A percentile compares a stretch with the other conserved stretches of the same genome.
Evolutionary conservation across 2,329 filamentous ascomycete species (phyloP).

Genomic region (Fusarium sp.): DNA sequence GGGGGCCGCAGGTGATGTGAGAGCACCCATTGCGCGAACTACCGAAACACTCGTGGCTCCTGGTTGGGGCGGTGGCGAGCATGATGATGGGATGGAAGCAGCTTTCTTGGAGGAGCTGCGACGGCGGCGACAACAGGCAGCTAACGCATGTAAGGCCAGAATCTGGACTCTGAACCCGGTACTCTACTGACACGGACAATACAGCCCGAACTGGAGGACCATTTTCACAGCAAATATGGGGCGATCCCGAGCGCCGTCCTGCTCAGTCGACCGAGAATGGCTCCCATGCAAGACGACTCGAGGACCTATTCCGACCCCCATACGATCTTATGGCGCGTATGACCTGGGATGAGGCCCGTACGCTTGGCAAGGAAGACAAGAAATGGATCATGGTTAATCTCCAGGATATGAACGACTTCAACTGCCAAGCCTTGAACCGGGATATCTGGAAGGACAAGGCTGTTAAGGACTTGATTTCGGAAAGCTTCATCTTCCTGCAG

Average conservation of each 20-base stretch:
- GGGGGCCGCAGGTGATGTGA: slow-evolving; percentile 70
- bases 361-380: slow-evolving; percentile 85
- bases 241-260: slow-evolving; percentile 42
- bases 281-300: slow-evolving; percentile 81
- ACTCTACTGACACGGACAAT: slow-evolving; percentile 16
- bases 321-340: slow-evolving; percentile 87
- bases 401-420: slow-evolving; percentile 92
- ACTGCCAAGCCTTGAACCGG: slow-evolving; percentile 92
- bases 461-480: slow-evolving; percentile 82
- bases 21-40: slow-evolving; percentile 90
- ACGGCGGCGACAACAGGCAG: slow-evolving; percentile 50
- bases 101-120: slow-evolving; percentile 76
- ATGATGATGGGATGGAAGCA: slow-evolving; percentile 64
- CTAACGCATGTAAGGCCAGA: slow-evolving; percentile 46
- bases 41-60: slow-evolving; percentile 92
- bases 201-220: slow-evolving; percentile 48
- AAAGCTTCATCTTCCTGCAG: slow-evolving; percentile 96
- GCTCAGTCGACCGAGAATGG: slow-evolving; percentile 59
- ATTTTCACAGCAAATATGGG: slow-evolving; percentile 56
- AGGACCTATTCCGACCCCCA: slow-evolving; percentile 92
- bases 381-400: slow-evolving; percentile 98
- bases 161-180: not conserved
- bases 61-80: slow-evolving; percentile 59
- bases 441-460: slow-evolving; percentile 94
- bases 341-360: slow-evolving; percentile 85